A percentile compares a stretch with the other conserved stretches of the same genome.
phyloP scores from a whole-genome alignment of 768 basidiomycete species.

The Pleurotus tuber-regium region DNA sequence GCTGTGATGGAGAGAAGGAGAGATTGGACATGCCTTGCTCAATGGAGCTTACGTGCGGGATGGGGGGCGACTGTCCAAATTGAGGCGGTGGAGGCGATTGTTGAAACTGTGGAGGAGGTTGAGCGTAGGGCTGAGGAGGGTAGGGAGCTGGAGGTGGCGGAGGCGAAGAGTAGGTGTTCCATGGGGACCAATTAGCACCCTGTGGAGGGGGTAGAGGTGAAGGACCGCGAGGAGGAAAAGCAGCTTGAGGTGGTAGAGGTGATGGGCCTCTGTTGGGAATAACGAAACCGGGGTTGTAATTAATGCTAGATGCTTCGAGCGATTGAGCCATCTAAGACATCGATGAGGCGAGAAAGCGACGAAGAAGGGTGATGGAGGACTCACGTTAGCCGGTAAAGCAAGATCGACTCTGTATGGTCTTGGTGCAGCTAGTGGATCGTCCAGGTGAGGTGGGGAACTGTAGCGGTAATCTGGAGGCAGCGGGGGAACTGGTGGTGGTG shows the following conservation, averaged over 20 bases:
- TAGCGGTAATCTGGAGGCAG: slow-evolving; percentile 38
- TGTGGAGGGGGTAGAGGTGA: slow-evolving; percentile 25
- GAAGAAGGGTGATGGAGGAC: slow-evolving; percentile 21
- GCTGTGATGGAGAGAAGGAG: slow-evolving; percentile 15
- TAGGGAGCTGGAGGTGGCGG: slow-evolving; percentile 17
- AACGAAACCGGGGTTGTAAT: slow-evolving; percentile 26
- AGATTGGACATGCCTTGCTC: slow-evolving; percentile 16
- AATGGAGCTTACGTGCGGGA: slow-evolving; percentile 9
- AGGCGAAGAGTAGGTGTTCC: slow-evolving; percentile 11
- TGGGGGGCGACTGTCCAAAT: slow-evolving; percentile 15
- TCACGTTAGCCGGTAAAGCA: slow-evolving; percentile 58
- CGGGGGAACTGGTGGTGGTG: slow-evolving; percentile 51
- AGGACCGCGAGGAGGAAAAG: slow-evolving; percentile 16
- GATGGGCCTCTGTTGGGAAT: slow-evolving; percentile 15
- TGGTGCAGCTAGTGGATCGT: slow-evolving; percentile 60
- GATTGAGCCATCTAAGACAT: slow-evolving; percentile 43
- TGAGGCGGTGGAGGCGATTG: slow-evolving; percentile 13
- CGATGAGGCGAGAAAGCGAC: neutral
- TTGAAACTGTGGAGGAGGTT: slow-evolving; percentile 13
- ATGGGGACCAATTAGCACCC: slow-evolving; percentile 22
- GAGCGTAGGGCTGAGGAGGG: slow-evolving; percentile 15
- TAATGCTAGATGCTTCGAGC: slow-evolving; percentile 59
- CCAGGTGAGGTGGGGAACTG: slow-evolving; percentile 47
- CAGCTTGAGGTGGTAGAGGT: slow-evolving; percentile 11
- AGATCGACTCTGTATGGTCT: slow-evolving; percentile 63